Evolutionary conservation across 257 asterid species (phyloP).

Genomic region (Forsythia suspensa): DNA sequence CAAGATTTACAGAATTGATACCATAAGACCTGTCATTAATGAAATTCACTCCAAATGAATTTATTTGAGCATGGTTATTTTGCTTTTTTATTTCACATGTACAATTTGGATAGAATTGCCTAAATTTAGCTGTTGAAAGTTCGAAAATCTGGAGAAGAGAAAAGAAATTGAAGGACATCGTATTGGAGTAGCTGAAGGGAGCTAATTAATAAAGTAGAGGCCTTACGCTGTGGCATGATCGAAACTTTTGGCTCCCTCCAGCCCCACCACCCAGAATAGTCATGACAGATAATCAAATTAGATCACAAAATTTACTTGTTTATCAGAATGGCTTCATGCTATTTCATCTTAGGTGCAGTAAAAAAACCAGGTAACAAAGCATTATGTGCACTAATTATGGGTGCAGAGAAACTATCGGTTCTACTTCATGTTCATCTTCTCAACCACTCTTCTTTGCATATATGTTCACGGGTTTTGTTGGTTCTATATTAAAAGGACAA

Average conservation of each 20-base stretch:
- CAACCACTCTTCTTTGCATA: slow-evolving; percentile 61
- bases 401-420: slow-evolving; percentile 89
- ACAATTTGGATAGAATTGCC: neutral
- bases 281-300: neutral
- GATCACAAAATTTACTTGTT: neutral
- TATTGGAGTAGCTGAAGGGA: too few species aligned
- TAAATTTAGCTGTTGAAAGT: neutral
- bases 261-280: neutral
- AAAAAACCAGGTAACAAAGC: too few species aligned
- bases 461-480: slow-evolving; percentile 77
- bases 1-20: too few species aligned
- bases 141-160: neutral
- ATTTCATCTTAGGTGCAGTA: neutral
- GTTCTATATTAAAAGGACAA: slow-evolving; percentile 62
- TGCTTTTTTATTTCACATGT: neutral
- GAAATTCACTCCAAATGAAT: neutral
- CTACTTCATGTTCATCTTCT: slow-evolving; percentile 86
- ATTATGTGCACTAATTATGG: too few species aligned
- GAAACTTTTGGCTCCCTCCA: neutral
- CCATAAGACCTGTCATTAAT: neutral
- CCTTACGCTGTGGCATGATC: neutral
- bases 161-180: neutral
- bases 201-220: too few species aligned
- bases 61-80: too few species aligned
- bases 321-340: neutral